Percentiles rank a stretch among this genome's conserved stretches.
These are phyloP conservation scores for Kodamaea fungicola DNA, from an alignment of 1,139 yeast genomes.

Conservation along the genomic window DNA sequence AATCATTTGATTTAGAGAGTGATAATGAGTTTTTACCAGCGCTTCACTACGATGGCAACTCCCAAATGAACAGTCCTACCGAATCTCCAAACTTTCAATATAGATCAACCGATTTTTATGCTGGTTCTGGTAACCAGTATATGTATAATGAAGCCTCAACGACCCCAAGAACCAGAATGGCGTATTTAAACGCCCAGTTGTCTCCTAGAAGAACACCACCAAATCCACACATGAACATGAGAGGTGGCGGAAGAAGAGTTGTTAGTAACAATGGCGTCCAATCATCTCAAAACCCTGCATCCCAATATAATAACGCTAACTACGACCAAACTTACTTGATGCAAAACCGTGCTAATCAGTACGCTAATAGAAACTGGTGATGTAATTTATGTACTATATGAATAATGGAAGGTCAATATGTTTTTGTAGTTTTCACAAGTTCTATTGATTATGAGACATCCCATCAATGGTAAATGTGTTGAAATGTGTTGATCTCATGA, in stretches of 20 bases:
- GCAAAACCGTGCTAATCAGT: constrained; percentile 13
- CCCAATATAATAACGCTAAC: constrained; percentile 7
- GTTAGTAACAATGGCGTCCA: constrained; percentile 6
- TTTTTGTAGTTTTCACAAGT: too few species aligned
- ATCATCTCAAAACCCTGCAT: not conserved
- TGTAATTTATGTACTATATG: too few species aligned
- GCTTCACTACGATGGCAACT: constrained; percentile 18
- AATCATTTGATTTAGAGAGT: constrained; percentile 68
- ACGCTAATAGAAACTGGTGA: constrained; percentile 13
- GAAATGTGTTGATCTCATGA: too few species aligned
- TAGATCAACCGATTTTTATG: constrained; percentile 10
- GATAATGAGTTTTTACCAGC: constrained; percentile 69
- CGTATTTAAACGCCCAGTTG: constrained; percentile 10
- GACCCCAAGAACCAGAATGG: constrained; percentile 16
- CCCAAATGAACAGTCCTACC: constrained; percentile 5
- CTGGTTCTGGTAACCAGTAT: constrained; percentile 2
- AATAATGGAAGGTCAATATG: too few species aligned
- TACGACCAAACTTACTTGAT: constrained; percentile 12
- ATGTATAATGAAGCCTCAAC: constrained; percentile 4
- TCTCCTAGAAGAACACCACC: constrained; percentile 18
- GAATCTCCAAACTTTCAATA: constrained; percentile 12
- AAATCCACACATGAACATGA: constrained; percentile 7
- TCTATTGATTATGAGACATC: too few species aligned
- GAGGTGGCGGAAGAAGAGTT: constrained; percentile 11
- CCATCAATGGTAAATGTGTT: too few species aligned